Evolutionary conservation across 257 asterid genomes (phyloP).

Genomic region (Phtheirospermum japonicum): DNA sequence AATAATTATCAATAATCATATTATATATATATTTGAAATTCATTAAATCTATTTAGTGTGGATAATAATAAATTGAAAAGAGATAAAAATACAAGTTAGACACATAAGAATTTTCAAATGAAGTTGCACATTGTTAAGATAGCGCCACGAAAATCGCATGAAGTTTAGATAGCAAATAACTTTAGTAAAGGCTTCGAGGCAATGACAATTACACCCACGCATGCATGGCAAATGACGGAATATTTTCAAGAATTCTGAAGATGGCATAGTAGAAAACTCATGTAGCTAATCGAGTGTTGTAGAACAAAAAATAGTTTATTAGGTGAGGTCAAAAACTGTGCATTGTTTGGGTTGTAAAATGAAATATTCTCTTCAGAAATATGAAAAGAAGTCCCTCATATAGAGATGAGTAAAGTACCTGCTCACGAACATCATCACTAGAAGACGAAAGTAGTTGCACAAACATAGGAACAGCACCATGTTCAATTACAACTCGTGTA

Average conservation of each 20-base stretch:
- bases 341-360: neutral
- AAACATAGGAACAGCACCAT: conserved; percentile 84
- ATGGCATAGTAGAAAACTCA: neutral
- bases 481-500: conserved; percentile 81
- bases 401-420: neutral
- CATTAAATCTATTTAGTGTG: too few relatives aligned
- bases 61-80: neutral
- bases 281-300: too few relatives aligned
- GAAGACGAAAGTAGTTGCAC: conserved; percentile 81
- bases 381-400: neutral
- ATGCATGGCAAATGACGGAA: neutral
- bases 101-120: neutral
- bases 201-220: neutral
- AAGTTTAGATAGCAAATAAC: neutral
- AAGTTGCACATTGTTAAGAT: too few relatives aligned
- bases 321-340: neutral
- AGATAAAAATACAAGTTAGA: neutral
- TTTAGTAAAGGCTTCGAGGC: neutral
- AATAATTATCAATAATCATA: too few relatives aligned
- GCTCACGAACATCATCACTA: conserved; percentile 74
- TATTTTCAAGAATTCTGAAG: neutral
- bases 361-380: too few relatives aligned
- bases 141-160: too few relatives aligned
- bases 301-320: too few relatives aligned
- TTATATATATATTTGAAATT: too few relatives aligned